Percentiles rank a stretch among this genome's conserved stretches.
These are phyloP conservation scores for Starmerella bombi DNA, from an alignment of 805 yeast genomes.

Conservation along the genomic window DNA sequence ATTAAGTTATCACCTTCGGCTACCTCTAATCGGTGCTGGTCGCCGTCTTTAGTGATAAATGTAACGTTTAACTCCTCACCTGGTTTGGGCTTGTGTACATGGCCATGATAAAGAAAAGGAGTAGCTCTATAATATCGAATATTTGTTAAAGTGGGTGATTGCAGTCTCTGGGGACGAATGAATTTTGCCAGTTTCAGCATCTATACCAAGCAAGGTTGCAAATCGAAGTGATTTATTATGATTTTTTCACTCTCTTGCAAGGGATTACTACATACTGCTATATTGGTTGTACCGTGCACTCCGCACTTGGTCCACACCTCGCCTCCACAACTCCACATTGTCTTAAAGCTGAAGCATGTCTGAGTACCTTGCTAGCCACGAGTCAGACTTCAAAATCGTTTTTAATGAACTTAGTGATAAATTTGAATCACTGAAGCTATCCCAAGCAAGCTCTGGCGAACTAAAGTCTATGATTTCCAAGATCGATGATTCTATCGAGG, in stretches of 20 bases:
- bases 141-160: neutral
- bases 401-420: conserved; percentile 57
- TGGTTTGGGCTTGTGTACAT: conserved; percentile 75
- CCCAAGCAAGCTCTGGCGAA: conserved; percentile 31
- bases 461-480: conserved; percentile 23
- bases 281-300: too few species aligned
- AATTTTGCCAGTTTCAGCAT: too few species aligned
- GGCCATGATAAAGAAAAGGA: conserved; percentile 47
- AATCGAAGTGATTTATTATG: too few species aligned
- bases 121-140: neutral
- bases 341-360: too few species aligned
- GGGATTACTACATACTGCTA: too few species aligned
- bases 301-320: too few species aligned
- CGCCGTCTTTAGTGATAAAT: conserved; percentile 83
- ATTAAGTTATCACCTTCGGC: conserved; percentile 83
- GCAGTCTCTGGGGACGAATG: too few species aligned
- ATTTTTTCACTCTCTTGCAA: too few species aligned
- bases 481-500: conserved; percentile 40
- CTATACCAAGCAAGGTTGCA: too few species aligned
- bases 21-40: conserved; percentile 67
- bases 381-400: conserved; percentile 58
- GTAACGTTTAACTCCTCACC: conserved; percentile 87
- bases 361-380: conserved; percentile 50
- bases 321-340: too few species aligned
- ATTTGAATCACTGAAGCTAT: conserved; percentile 38